phyloP scores from a whole-genome alignment of 202 grass and related monocot genomes.

The Elaeis oleifera region DNA sequence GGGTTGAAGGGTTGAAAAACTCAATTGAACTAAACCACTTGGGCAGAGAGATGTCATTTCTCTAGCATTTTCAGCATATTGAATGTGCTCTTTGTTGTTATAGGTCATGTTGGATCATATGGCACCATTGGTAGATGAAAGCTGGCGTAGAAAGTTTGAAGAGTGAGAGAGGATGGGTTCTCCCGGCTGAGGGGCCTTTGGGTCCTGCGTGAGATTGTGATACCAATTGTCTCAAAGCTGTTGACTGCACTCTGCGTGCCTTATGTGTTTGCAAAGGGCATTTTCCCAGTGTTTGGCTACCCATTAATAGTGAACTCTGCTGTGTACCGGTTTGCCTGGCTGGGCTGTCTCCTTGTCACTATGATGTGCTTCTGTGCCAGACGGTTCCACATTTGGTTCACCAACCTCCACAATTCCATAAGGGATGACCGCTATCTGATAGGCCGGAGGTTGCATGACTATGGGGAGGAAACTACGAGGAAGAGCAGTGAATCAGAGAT shows the following conservation, averaged over 20 bases:
- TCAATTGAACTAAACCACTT: too few relatives aligned
- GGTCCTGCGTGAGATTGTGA: constrained; percentile 85
- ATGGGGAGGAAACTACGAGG: constrained; percentile 43
- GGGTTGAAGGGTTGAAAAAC: too few relatives aligned
- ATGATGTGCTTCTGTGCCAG: constrained; percentile 59
- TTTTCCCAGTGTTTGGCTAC: constrained; percentile 84
- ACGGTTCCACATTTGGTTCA: constrained; percentile 93
- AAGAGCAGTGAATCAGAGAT: not conserved
- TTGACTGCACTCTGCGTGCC: constrained; percentile 80
- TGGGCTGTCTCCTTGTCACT: constrained; percentile 74
- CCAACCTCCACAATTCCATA: constrained; percentile 94
- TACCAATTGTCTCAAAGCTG: constrained; percentile 76
- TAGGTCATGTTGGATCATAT: constrained; percentile 98
- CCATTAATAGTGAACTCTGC: constrained; percentile 86
- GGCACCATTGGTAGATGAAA: constrained; percentile 83
- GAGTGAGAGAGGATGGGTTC: constrained; percentile 93
- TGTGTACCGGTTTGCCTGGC: constrained; percentile 90
- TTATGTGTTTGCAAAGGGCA: constrained; percentile 86
- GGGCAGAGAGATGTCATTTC: too few relatives aligned
- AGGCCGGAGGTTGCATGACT: constrained; percentile 87
- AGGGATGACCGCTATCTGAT: constrained; percentile 92
- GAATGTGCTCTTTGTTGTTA: not conserved
- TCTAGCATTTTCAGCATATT: not conserved
- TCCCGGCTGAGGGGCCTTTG: constrained; percentile 77
- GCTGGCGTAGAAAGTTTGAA: constrained; percentile 93